These are phyloP conservation scores for Jimgerdemannia flammicorona DNA, from an alignment of 192 early-diverging fungal species.

Conservation along the genomic window DNA sequence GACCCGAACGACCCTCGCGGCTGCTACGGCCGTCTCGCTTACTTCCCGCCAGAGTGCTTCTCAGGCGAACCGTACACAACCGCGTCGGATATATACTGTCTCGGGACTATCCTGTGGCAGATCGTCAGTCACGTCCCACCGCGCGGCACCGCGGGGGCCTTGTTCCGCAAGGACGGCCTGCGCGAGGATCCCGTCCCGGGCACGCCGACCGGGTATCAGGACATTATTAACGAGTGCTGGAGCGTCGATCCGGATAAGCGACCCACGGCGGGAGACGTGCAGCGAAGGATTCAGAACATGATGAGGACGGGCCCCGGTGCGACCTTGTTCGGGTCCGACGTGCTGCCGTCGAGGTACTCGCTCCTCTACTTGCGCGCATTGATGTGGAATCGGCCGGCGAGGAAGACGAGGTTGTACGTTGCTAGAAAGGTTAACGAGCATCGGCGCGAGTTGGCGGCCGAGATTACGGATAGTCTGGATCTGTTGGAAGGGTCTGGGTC, in stretches of 20 bases:
- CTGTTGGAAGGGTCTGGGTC: no score
- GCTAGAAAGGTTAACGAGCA: no score
- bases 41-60: background rate
- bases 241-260: background rate
- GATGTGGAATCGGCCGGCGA: no score
- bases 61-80: background rate
- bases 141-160: no score
- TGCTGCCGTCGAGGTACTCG: no score
- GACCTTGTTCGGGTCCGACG: no score
- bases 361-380: no score
- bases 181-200: background rate
- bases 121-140: background rate
- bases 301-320: no score
- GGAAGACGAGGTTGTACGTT: no score
- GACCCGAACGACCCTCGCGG: background rate
- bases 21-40: background rate
- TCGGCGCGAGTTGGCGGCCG: no score
- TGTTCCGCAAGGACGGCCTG: background rate
- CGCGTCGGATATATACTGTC: background rate
- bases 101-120: background rate
- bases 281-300: no score
- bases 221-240: background rate
- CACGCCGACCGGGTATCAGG: background rate
- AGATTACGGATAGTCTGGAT: no score
- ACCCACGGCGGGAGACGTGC: background rate